Evolutionary conservation across 2,329 filamentous ascomycete species (phyloP), one percentile per base, ranked within the genome.

Genomic region (Exophiala phaeomuriformis): DNA sequence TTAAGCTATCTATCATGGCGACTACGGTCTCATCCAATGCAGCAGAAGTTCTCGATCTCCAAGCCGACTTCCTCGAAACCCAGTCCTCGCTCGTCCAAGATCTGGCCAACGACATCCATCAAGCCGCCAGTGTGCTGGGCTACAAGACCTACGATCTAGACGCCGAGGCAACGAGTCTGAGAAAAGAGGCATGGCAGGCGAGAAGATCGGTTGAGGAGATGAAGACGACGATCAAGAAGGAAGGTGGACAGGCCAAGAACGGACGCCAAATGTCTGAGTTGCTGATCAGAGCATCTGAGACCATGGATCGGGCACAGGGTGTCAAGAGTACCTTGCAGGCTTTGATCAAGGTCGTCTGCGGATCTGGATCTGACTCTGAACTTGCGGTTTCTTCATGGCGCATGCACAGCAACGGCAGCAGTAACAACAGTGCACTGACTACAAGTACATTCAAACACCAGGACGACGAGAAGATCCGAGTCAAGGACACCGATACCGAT

Each of bases 61-160:
- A 53, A 12, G 54, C 54, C 29, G 46, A 49, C 32, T 50, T 52
- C 6, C 27, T 53, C 1, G 30, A 56, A 30, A 39, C 45, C 8
- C 54, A 53, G 40, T 52, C 50, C 10, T 30, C 33, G 7, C 40
- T 53, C 8, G 30, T 53, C 27, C 46, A 46, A 41, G 12, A 19
- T 28, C 33, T 53, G 5, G 47, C 41, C 28, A 41, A 33, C 27
- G 42, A 50, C 30, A 36, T 56, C 19, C 46, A 47, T 19, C n/a
- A 41, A 35, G 49, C 53, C 4, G 48, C 49, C 3, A 48, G 39
- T 28, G 12, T 55, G 3, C 32, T 52, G 39, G 28, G 32, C 1
- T 52, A 44, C 44, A 52, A 51, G 35, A 39, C 42, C 40, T 45
- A 55, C 9, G 48, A 52, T 35, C 31, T 51, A 6, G 53, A 55